Percentiles rank a stretch among this genome's conserved stretches.
phyloP scores from a whole-genome alignment of 177 flowering plant species.

The Tripterygium wilfordii region DNA sequence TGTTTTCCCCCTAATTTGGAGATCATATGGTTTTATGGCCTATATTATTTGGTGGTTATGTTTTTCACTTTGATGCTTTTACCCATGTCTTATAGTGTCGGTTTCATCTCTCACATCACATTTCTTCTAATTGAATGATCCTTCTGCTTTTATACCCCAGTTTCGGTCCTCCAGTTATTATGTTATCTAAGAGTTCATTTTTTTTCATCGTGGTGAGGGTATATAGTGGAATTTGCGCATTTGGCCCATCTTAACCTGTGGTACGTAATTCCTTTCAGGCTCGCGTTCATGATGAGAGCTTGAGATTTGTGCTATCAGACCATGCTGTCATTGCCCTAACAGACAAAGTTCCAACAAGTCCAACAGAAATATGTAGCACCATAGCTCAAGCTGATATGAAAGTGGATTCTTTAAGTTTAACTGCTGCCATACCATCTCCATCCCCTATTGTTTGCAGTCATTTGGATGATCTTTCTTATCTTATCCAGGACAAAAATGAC shows the following conservation, averaged over 20 bases:
- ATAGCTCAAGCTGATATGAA: slow-evolving; percentile 54
- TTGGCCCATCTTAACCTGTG: not conserved
- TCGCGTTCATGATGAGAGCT: slow-evolving; percentile 95
- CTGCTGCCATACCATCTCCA: slow-evolving; percentile 41
- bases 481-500: slow-evolving; percentile 33
- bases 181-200: too few relatives aligned
- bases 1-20: too few relatives aligned
- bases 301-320: slow-evolving; percentile 85
- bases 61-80: too few relatives aligned
- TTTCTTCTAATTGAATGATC: too few relatives aligned
- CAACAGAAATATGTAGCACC: slow-evolving; percentile 36
- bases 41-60: too few relatives aligned
- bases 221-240: too few relatives aligned
- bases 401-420: slow-evolving; percentile 27
- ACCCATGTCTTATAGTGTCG: too few relatives aligned
- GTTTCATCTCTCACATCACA: too few relatives aligned
- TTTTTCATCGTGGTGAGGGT: not conserved
- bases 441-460: slow-evolving; percentile 72
- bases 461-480: slow-evolving; percentile 39
- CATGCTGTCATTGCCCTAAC: slow-evolving; percentile 73
- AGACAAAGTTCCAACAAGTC: slow-evolving; percentile 36
- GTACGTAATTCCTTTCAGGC: slow-evolving; percentile 50
- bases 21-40: too few relatives aligned
- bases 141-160: too few relatives aligned
- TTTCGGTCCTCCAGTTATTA: too few relatives aligned